Conservation (phyloP, 169 alveolate species). For the Toxoplasma gondii region DNA sequence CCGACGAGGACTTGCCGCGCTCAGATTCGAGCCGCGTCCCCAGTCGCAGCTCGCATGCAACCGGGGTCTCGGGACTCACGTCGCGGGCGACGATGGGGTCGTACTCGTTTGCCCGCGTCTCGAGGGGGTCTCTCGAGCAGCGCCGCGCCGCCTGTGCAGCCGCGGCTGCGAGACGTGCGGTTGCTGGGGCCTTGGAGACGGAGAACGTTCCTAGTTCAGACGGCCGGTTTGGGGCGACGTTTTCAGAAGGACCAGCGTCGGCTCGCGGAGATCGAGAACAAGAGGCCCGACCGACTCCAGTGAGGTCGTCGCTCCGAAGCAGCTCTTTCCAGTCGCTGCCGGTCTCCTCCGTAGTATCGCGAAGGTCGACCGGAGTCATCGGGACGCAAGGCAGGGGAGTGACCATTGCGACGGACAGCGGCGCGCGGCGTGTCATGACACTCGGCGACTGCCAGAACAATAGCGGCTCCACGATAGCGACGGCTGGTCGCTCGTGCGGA, state of each 20-base stretch:
- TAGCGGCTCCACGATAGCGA: neutral
- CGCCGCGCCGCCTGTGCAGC: conserved; percentile 19
- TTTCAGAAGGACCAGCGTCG: too few species aligned
- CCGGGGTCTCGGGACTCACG: neutral
- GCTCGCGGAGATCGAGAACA: too few species aligned
- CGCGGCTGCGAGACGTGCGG: conserved; percentile 6
- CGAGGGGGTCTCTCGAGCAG: neutral
- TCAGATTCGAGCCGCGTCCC: neutral
- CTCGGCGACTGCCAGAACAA: too few species aligned
- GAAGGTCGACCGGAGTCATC: neutral
- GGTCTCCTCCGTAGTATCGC: neutral
- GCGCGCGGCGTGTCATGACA: too few species aligned
- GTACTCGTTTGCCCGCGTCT: neutral
- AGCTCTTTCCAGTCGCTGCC: neutral
- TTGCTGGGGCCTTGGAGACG: neutral
- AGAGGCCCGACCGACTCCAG: too few species aligned
- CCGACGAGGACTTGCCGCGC: neutral
- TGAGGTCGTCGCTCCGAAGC: neutral
- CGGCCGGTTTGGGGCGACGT: too few species aligned
- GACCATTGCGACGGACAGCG: neutral
- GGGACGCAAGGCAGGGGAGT: neutral
- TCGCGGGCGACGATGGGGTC: neutral
- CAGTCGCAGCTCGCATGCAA: neutral
- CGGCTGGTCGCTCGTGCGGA: neutral
- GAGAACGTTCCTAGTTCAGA: too few species aligned